A percentile compares a stretch with the other conserved stretches of the same genome.
phyloP scores from a whole-genome alignment of 495 filamentous ascomycete species.

The Penicillium salamii region DNA sequence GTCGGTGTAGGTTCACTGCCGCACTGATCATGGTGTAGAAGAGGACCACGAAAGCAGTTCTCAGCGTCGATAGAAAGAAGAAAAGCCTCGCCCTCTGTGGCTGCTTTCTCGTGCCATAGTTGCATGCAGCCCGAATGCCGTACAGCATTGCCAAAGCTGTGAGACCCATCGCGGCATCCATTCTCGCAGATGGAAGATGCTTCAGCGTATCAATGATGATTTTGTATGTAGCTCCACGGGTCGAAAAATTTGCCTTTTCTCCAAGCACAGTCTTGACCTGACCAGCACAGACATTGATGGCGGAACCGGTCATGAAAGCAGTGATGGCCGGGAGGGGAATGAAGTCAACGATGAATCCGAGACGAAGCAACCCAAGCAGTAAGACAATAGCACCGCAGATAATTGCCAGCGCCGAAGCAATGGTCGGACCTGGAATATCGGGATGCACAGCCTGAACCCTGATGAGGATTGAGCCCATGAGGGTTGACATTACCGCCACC shows the following conservation, averaged over 20 bases:
- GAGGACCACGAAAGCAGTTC: conserved; percentile 85
- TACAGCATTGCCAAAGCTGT: conserved; percentile 80
- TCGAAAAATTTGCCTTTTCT: conserved; percentile 64
- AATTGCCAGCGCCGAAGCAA: conserved; percentile 76
- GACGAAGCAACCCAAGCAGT: conserved; percentile 72
- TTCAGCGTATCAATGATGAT: conserved; percentile 84
- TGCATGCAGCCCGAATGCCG: conserved; percentile 64
- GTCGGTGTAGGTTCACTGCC: conserved; percentile 62
- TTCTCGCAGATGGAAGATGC: conserved; percentile 58
- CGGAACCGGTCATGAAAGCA: conserved; percentile 97
- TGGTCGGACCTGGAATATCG: conserved; percentile 52
- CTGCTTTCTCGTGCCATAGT: conserved; percentile 57
- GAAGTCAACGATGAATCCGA: conserved; percentile 89
- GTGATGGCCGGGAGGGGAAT: conserved; percentile 85
- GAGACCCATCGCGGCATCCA: conserved; percentile 85
- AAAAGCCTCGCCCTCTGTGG: conserved; percentile 67
- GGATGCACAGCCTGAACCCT: conserved; percentile 53
- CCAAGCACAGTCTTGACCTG: conserved; percentile 83
- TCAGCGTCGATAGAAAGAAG: conserved; percentile 87
- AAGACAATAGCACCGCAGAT: conserved; percentile 74
- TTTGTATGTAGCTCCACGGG: conserved; percentile 70
- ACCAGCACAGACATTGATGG: conserved; percentile 82
- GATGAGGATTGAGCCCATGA: conserved; percentile 73
- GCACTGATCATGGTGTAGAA: conserved; percentile 88
- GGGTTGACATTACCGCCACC: conserved; percentile 87